Percentiles rank a stretch among this genome's conserved stretches.
Conservation (phyloP, 495 filamentous ascomycete species). For the Patellaria atrata region DNA sequence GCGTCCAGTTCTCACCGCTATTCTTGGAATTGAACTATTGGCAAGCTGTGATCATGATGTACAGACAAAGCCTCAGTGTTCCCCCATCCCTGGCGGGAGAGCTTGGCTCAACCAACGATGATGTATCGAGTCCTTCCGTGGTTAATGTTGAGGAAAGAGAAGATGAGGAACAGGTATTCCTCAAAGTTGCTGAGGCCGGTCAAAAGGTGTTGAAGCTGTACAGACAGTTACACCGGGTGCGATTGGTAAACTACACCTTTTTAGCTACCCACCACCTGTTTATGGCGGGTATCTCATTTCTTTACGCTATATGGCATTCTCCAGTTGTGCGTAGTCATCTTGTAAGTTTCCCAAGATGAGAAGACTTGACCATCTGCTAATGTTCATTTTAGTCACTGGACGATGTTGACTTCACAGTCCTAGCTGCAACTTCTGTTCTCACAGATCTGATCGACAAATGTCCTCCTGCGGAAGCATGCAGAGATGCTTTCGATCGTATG, state of each 20-base stretch:
- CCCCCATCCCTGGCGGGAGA: slow-evolving; percentile 71
- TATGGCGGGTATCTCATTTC: slow-evolving; percentile 93
- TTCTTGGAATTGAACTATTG: slow-evolving; percentile 93
- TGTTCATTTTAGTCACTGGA: slow-evolving; percentile 66
- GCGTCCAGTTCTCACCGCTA: slow-evolving; percentile 71
- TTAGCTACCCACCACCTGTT: slow-evolving; percentile 95
- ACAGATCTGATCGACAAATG: slow-evolving; percentile 63
- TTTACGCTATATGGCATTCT: slow-evolving; percentile 97
- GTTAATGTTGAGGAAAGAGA: slow-evolving; percentile 47
- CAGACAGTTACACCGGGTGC: slow-evolving; percentile 71
- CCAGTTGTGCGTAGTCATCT: slow-evolving; percentile 68
- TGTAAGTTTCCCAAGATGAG: slow-evolving; percentile 35
- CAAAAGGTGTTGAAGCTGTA: slow-evolving; percentile 86
- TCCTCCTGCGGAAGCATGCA: slow-evolving; percentile 68
- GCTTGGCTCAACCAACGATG: slow-evolving; percentile 48
- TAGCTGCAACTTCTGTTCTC: slow-evolving; percentile 84
- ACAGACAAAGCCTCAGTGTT: slow-evolving; percentile 81
- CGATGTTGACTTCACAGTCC: slow-evolving; percentile 89
- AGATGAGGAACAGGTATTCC: slow-evolving; percentile 79
- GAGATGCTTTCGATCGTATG: slow-evolving; percentile 91
- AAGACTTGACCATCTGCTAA: slow-evolving; percentile 22
- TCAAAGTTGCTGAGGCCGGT: slow-evolving; percentile 88
- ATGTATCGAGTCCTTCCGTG: slow-evolving; percentile 47
- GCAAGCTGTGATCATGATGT: slow-evolving; percentile 96
- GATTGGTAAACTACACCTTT: slow-evolving; percentile 91